These are phyloP conservation scores for Sporothrix protearum DNA, from an alignment of 2,329 filamentous ascomycete genomes.

Conservation along the genomic window DNA sequence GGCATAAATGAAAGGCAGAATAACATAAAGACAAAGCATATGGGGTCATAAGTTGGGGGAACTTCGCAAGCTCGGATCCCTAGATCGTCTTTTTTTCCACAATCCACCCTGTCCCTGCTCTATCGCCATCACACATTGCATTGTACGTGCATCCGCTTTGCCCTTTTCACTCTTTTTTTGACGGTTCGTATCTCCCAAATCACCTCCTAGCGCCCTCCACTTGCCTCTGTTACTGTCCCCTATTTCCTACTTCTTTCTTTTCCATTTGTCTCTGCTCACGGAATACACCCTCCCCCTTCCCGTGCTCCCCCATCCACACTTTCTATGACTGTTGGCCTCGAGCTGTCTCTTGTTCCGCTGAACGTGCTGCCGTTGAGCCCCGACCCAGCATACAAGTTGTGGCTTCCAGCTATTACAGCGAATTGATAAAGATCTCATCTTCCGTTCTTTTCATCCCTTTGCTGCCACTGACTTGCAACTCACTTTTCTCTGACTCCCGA, in stretches of 20 bases:
- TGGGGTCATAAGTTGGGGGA: constrained; percentile 6
- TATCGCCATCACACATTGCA: constrained; percentile 14
- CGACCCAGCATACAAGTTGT: neutral
- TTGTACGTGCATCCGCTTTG: constrained; percentile 4
- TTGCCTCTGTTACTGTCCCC: neutral
- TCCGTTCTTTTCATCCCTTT: constrained; percentile 4
- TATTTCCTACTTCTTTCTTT: neutral
- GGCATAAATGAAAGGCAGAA: neutral
- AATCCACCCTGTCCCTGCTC: constrained; percentile 15
- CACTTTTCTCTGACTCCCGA: neutral
- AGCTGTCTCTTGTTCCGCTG: constrained; percentile 5
- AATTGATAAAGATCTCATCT: constrained; percentile 25
- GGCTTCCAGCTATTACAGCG: neutral
- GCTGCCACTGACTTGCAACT: neutral
- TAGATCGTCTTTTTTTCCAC: constrained; percentile 1
- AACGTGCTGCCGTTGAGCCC: constrained; percentile 8
- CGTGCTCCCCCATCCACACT: constrained; percentile 3
- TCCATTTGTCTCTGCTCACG: neutral
- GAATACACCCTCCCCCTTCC: neutral
- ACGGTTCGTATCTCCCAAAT: neutral
- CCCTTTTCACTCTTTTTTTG: neutral
- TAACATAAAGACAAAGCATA: neutral
- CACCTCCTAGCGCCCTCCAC: neutral
- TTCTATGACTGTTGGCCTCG: neutral
- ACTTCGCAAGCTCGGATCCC: constrained; percentile 14